Conservation (phyloP, 2,329 filamentous ascomycete genomes). For the Aspergillus vadensis region DNA sequence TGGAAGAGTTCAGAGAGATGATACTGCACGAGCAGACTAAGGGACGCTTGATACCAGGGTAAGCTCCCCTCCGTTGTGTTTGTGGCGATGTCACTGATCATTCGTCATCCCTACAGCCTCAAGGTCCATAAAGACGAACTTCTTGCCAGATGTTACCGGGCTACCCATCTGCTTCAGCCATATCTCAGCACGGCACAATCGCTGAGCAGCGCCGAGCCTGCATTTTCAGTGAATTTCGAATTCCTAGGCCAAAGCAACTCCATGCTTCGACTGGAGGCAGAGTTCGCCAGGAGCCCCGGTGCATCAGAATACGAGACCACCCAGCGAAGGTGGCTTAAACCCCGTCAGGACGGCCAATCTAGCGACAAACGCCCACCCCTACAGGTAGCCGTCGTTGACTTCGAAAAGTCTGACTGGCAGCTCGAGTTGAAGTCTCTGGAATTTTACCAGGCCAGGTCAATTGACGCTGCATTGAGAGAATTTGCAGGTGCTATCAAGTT, state of each 20-base stretch:
- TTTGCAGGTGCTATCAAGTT: slow-evolving; percentile 37
- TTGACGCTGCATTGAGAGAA: slow-evolving; percentile 28
- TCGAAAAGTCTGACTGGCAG: slow-evolving; percentile 44
- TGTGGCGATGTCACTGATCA: neutral
- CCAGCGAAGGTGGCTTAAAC: slow-evolving; percentile 39
- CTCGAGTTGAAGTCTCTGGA: slow-evolving; percentile 44
- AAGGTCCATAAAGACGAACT: slow-evolving; percentile 29
- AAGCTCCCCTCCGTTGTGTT: slow-evolving; percentile 17
- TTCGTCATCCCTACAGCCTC: slow-evolving; percentile 25
- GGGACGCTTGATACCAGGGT: slow-evolving; percentile 43
- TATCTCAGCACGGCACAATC: slow-evolving; percentile 23
- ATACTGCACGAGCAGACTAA: slow-evolving; percentile 38
- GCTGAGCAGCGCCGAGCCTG: slow-evolving; percentile 30
- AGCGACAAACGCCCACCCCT: slow-evolving; percentile 31
- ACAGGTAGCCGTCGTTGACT: slow-evolving; percentile 41
- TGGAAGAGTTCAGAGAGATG: slow-evolving; percentile 47
- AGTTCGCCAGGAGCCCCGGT: slow-evolving; percentile 33
- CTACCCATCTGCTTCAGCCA: slow-evolving; percentile 32
- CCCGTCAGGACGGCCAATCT: slow-evolving; percentile 23
- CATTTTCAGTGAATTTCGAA: slow-evolving; percentile 46
- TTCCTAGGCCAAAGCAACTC: slow-evolving; percentile 34
- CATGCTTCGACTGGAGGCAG: slow-evolving; percentile 42
- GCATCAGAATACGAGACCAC: slow-evolving; percentile 38
- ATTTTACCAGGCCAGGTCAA: slow-evolving; percentile 35
- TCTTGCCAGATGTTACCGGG: slow-evolving; percentile 32